Conservation (phyloP, 345 rosid species). For the Salix koriyanagi region DNA sequence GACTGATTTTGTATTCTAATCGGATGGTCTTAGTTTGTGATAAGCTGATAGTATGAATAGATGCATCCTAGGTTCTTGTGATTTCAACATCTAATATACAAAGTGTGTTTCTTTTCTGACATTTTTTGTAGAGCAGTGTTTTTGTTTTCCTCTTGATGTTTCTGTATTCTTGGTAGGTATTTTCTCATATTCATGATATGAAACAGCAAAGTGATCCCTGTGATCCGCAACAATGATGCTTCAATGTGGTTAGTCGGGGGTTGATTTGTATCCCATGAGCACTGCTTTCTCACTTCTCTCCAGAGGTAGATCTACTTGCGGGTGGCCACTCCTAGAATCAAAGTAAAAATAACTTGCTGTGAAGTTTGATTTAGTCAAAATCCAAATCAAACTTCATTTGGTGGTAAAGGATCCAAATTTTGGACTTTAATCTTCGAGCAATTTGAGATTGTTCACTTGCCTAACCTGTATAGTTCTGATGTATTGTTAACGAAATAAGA, state of each 20-base stretch:
- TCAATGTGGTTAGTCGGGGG: not conserved
- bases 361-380: not conserved
- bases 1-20: not conserved
- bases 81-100: not conserved
- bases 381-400: not conserved
- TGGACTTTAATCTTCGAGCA: too few relatives aligned
- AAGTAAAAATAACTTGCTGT: not conserved
- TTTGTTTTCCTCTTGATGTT: not conserved
- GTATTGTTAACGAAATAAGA: too few relatives aligned
- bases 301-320: not conserved
- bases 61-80: not conserved
- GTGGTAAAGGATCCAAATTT: not conserved
- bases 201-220: not conserved
- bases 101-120: not conserved
- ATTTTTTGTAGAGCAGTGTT: not conserved
- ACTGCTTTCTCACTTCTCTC: not conserved
- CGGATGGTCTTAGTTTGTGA: constrained; percentile 1
- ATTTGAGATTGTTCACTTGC: too few relatives aligned
- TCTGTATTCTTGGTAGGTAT: not conserved
- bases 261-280: not conserved
- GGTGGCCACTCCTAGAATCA: not conserved
- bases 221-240: not conserved
- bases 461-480: too few relatives aligned
- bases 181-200: not conserved
- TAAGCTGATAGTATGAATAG: not conserved